Base-by-base conservation (phyloP, 2,329 filamentous ascomycete genomes). In the Arthrocladium fulminans region DNA sequence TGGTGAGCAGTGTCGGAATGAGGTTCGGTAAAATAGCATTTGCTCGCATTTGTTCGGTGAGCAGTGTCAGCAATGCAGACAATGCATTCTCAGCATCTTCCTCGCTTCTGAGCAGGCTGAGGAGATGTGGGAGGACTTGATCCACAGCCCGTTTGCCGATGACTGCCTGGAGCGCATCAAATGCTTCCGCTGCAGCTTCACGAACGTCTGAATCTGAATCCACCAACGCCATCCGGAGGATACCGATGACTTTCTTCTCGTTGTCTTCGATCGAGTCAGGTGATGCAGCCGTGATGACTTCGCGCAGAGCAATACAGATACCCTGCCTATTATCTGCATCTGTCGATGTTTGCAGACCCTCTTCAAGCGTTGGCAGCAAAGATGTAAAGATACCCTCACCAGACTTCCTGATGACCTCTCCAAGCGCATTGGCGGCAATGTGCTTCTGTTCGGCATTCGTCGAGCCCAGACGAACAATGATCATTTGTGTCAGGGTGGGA, bases 401-500 rank as follows among this genome's bases (percentile, higher is more conserved):
- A 61, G 92, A 90, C 68, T 95, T 96, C 61, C 92, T 84, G 61
- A 98, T 97, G 57, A 98, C 80, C 65, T 98, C 92, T 62, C 92
- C 92, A 48, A 98, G 76, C 42, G 92, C 88, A 65, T 97, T 97
- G 65, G 90, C 90, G 57, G 94, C 92, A 73, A 98, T 98, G 59
- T 95, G 85, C 73, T 96, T 97, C 67, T 98, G 92, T 66, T 98
- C 92, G 83, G 94, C 89, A 63, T 96, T 97, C 39, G 89, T 85
- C 65, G 89, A 97, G 53, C 88, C 92, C 58, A 98, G 78, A 42
- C 92, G 86, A 51, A 87, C 82, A 64, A 98, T 97, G 59, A 98
- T 84, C 54, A 98, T 81, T 65, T 96, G 89, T 4, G 88, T 94
- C 52, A 98, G 82, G 1, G 88, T 96, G 38, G 92, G 90, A 40